These are phyloP conservation scores for Capsicum chinense DNA, from an alignment of 257 asterid genomes.

Conservation along the genomic window DNA sequence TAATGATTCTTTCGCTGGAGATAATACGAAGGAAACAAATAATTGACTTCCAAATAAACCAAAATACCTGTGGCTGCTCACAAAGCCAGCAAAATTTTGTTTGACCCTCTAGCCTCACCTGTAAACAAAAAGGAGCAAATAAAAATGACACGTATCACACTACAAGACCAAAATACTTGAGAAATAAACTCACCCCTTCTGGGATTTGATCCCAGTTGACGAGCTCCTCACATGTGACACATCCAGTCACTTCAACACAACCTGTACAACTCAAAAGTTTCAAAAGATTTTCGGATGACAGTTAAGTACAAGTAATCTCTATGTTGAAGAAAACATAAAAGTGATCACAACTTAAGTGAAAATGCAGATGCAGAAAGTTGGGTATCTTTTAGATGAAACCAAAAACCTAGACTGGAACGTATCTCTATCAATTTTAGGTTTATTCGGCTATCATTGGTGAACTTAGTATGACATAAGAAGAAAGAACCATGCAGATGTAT, in stretches of 20 bases:
- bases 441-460: background rate
- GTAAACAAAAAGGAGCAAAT: constrained; percentile 35
- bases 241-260: constrained; percentile 88
- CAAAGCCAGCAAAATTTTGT: constrained; percentile 94
- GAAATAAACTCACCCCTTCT: constrained; percentile 53
- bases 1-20: constrained; percentile 20
- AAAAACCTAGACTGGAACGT: background rate
- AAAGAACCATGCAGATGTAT: background rate
- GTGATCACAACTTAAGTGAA: background rate
- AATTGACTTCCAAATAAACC: background rate
- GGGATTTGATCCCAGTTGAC: constrained; percentile 80
- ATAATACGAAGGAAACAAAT: background rate
- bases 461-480: background rate
- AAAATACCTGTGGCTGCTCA: constrained; percentile 82
- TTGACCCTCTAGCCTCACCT: constrained; percentile 89
- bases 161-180: background rate
- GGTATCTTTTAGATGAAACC: background rate
- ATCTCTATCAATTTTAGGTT: background rate
- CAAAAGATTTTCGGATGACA: background rate
- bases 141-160: background rate
- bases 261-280: constrained; percentile 48
- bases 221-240: constrained; percentile 76
- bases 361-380: background rate
- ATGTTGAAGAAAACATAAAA: background rate
- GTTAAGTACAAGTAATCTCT: constrained; percentile 6